These are phyloP conservation scores for Solanum lycopersicoides DNA, from an alignment of 257 asterid genomes.

Conservation along the genomic window DNA sequence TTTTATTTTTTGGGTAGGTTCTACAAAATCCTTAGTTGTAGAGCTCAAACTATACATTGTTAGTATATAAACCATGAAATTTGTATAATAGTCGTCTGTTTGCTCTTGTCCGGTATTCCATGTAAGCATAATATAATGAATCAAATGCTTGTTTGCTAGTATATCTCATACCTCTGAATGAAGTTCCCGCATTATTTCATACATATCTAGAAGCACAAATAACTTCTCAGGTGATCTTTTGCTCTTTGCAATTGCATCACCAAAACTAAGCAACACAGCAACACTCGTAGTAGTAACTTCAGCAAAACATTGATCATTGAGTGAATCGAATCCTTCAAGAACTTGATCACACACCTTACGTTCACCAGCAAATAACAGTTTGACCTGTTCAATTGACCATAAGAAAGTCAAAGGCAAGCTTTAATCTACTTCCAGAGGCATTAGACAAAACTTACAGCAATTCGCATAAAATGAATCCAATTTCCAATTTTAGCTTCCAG, in stretches of 20 bases:
- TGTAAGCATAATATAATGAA: background rate
- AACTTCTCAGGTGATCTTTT: conserved; percentile 97
- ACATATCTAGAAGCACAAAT: conserved; percentile 96
- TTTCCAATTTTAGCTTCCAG: conserved; percentile 98
- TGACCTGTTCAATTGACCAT: conserved; percentile 53
- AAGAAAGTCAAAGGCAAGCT: background rate
- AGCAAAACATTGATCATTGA: conserved; percentile 89
- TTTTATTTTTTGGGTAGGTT: background rate
- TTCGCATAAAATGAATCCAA: conserved; percentile 99
- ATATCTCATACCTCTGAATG: conserved; percentile 61
- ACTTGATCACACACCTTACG: conserved; percentile 93
- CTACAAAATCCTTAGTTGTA: background rate
- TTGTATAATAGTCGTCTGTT: background rate
- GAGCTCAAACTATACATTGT: background rate
- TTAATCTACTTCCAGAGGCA: background rate
- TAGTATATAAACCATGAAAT: background rate
- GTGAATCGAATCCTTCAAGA: conserved; percentile 74
- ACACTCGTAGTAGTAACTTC: conserved; percentile 89
- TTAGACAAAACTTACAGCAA: conserved; percentile 59
- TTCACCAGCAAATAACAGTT: conserved; percentile 91
- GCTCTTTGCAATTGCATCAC: conserved; percentile 98
- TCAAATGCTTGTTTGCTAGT: background rate
- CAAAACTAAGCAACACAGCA: conserved; percentile 89
- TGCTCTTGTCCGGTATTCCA: background rate
- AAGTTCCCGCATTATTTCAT: conserved; percentile 98